Conservation (phyloP, 306 rosid genomes). For the Quercus suber region DNA sequence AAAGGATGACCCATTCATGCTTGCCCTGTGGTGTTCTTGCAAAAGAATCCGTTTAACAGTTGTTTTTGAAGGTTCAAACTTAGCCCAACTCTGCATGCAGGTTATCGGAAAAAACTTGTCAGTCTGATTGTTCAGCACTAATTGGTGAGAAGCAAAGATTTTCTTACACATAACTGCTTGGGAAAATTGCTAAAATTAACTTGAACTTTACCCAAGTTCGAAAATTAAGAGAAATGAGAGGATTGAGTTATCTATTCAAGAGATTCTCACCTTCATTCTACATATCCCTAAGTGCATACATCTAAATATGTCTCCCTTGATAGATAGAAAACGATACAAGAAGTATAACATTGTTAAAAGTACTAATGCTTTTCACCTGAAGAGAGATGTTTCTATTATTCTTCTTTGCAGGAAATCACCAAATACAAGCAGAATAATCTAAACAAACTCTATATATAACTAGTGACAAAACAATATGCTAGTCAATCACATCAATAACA, state of each 20-base stretch:
- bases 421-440: neutral
- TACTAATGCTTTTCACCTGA: too few species aligned
- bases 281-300: too few species aligned
- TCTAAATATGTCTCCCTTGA: too few species aligned
- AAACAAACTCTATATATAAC: neutral
- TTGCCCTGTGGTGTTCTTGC: conserved; percentile 56
- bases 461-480: neutral
- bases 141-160: neutral
- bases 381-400: too few species aligned
- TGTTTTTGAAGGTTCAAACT: conserved; percentile 77
- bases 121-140: neutral
- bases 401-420: too few species aligned
- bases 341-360: too few species aligned
- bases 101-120: neutral
- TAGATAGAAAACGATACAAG: too few species aligned
- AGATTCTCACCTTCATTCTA: too few species aligned
- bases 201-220: neutral
- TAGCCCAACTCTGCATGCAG: conserved; percentile 69
- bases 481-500: neutral
- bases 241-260: neutral
- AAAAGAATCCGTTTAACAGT: conserved; percentile 66
- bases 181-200: too few species aligned
- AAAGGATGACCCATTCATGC: conserved; percentile 24
- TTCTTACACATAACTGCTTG: neutral
- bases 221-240: neutral